phyloP scores from a whole-genome alignment of 2,329 filamentous ascomycete genomes.

The Aspergillus piperis region DNA sequence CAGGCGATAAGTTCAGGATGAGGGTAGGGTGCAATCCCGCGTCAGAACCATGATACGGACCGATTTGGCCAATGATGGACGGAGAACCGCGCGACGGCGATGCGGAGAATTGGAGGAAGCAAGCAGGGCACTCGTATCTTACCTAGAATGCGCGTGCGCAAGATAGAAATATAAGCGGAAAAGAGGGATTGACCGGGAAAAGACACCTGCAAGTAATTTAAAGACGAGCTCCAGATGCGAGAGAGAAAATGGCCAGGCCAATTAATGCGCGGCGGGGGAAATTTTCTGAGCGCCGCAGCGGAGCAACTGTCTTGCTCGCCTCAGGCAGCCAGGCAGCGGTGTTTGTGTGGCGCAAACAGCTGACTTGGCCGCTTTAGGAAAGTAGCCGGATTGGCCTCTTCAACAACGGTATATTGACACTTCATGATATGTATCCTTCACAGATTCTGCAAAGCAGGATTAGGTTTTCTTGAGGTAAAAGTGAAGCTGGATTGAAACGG shows the following conservation, averaged over 20 bases:
- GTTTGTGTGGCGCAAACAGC: conserved; percentile 1
- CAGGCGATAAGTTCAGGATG: background rate
- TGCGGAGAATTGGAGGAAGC: background rate
- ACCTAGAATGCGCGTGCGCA: background rate
- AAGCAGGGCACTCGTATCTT: conserved; percentile 2
- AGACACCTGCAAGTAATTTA: background rate
- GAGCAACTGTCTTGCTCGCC: conserved; percentile 18
- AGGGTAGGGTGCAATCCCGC: background rate
- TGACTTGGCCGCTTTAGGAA: background rate
- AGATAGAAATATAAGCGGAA: background rate
- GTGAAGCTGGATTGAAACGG: no score
- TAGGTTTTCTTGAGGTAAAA: no score
- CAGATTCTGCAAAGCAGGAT: no score
- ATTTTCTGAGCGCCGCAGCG: conserved; percentile 24
- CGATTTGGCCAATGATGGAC: conserved; percentile 4
- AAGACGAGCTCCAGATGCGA: background rate
- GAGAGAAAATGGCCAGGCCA: conserved; percentile 4
- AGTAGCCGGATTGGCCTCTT: background rate
- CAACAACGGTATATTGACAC: background rate
- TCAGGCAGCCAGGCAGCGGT: conserved; percentile 8
- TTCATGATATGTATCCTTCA: no score
- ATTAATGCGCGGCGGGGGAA: conserved; percentile 19
- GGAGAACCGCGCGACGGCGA: background rate
- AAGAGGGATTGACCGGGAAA: background rate
- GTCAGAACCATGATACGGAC: conserved; percentile 4